These are phyloP conservation scores for Schizophyllum amplum DNA, from an alignment of 1,284 basidiomycete species.

Conservation along the genomic window DNA sequence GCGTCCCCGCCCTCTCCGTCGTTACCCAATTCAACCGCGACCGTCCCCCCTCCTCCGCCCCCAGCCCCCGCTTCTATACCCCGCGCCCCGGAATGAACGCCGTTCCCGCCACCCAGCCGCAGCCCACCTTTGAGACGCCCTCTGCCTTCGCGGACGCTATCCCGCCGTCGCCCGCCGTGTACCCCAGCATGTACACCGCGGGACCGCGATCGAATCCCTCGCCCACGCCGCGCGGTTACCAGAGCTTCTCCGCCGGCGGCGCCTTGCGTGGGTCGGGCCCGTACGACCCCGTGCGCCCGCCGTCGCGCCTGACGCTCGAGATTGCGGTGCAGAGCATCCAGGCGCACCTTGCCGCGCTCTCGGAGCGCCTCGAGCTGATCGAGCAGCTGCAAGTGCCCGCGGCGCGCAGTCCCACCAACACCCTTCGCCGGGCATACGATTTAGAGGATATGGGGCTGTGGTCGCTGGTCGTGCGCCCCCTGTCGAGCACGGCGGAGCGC, in stretches of 20 bases:
- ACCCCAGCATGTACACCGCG: slow-evolving; percentile 22
- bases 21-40: slow-evolving; percentile 53
- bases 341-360: slow-evolving; percentile 81
- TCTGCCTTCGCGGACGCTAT: slow-evolving; percentile 59
- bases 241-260: slow-evolving; percentile 29
- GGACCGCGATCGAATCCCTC: slow-evolving; percentile 19
- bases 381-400: slow-evolving; percentile 42
- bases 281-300: slow-evolving; percentile 28
- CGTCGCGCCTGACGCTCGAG: slow-evolving; percentile 47
- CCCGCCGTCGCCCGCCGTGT: slow-evolving; percentile 28
- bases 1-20: slow-evolving; percentile 17
- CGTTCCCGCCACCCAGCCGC: slow-evolving; percentile 51
- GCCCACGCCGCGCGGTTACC: neutral
- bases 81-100: slow-evolving; percentile 26
- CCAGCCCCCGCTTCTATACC: slow-evolving; percentile 44
- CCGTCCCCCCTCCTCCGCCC: slow-evolving; percentile 61
- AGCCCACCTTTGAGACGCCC: slow-evolving; percentile 59
- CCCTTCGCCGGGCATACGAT: slow-evolving; percentile 44
- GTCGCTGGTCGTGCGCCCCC: slow-evolving; percentile 61
- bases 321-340: slow-evolving; percentile 79
- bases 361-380: slow-evolving; percentile 77
- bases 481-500: slow-evolving; percentile 38
- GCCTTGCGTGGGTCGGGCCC: slow-evolving; percentile 23
- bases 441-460: slow-evolving; percentile 73
- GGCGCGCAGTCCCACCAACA: slow-evolving; percentile 27